Evolutionary conservation across 129 eudicot species (phyloP), one percentile per base, ranked within the genome.

Genomic region (Flaveria linearis): DNA sequence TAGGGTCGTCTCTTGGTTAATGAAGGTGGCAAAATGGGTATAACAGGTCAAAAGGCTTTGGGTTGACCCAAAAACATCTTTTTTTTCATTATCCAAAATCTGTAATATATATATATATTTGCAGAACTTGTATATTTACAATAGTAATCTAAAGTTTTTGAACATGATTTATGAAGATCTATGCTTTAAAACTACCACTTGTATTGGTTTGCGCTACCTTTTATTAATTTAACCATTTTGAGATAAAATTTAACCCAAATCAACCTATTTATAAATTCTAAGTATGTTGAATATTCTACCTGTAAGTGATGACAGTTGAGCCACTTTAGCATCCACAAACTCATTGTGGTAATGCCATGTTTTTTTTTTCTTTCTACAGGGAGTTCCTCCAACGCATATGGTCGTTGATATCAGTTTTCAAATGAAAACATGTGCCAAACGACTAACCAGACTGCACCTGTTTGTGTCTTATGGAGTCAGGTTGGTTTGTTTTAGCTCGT

Each of bases 331-430:
- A 23, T 22, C 36, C 25, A 7, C 14, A 4, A 9, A 58, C 65
- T 22, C 36, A 58, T 2, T 58, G 68, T 61, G 17, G 17, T 58
- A 58, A 23, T 23, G 13, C 22, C 22, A 18, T 30, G 45, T 30
- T 7, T 14, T 64, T 16, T 9, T 43, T 28, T 7, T 28, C 63
- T 8, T 46, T 49, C 60, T 62, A 7, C 79, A 75, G 79, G 79
- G 39, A 63, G 43, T 47, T 75, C 79, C 46, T 75, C 79, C 51
- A 12, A 33, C 13, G 1, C 46, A 58, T 69, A 77, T 68, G 75
- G 68, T 25, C 69, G 81, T 77, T 68, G 30, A 68, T 56, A 43
- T 23, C 79, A 9, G 63, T 41, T 62, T 25, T 47, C 62, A 62
- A 77, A 67, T 42, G 30, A 52, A 39, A 36, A 15, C 45, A 2